Evolutionary conservation across 2,329 filamentous ascomycete species (phyloP).

Genomic region (Cytospora schulzeri): DNA sequence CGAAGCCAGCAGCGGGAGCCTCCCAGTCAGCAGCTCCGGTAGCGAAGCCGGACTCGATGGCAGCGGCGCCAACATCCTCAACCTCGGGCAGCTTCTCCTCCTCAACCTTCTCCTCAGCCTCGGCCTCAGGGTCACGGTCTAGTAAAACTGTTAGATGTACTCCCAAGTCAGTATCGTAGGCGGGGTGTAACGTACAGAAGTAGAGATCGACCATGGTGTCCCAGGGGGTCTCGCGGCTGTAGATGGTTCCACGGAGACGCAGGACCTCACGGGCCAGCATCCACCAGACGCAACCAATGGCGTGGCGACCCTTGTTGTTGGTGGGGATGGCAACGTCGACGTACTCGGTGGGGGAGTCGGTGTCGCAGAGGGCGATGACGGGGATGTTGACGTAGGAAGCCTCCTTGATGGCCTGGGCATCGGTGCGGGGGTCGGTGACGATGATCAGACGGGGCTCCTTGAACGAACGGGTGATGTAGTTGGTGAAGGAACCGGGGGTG

Average conservation of each 20-base stretch:
- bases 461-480: constrained; percentile 99
- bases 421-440: constrained; percentile 99
- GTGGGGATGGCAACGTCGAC: constrained; percentile 99
- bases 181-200: constrained; percentile 71
- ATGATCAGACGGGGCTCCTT: constrained; percentile 99
- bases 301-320: constrained; percentile 99
- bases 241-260: constrained; percentile 95
- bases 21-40: constrained; percentile 51
- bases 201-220: constrained; percentile 99
- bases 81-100: constrained; percentile 87
- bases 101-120: constrained; percentile 97
- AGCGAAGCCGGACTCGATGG: constrained; percentile 83
- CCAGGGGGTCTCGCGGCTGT: constrained; percentile 95
- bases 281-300: constrained; percentile 99
- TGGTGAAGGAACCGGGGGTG: constrained; percentile 99
- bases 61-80: constrained; percentile 80
- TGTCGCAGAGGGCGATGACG: constrained; percentile 98
- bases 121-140: constrained; percentile 98
- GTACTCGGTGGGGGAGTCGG: constrained; percentile 99
- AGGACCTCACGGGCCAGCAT: constrained; percentile 99
- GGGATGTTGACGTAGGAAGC: constrained; percentile 99
- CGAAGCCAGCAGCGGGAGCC: constrained; percentile 52
- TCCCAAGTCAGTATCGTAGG: background rate
- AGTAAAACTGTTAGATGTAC: constrained; percentile 29
- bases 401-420: constrained; percentile 99